A percentile compares a stretch with the other conserved stretches of the same genome.
Evolutionary conservation across 2,329 filamentous ascomycete species (phyloP).

Genomic region (Monilinia aucupariae): DNA sequence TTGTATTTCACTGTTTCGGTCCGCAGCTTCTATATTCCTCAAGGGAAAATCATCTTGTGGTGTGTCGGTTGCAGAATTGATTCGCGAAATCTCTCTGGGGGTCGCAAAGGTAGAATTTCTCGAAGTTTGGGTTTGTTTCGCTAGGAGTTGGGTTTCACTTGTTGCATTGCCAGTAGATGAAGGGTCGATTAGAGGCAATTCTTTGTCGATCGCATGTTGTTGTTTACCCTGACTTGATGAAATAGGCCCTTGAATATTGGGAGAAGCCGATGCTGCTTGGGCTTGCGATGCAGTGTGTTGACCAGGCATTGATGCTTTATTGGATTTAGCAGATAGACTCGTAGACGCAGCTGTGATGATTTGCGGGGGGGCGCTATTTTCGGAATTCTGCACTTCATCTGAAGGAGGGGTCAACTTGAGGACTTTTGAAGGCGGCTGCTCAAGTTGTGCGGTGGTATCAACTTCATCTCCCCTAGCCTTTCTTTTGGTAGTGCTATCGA

Average conservation of each 20-base stretch:
- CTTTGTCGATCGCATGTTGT: neutral
- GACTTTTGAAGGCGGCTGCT: slow-evolving; percentile 9
- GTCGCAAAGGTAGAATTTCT: neutral
- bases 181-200: neutral
- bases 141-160: neutral
- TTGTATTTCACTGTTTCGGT: neutral
- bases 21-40: neutral
- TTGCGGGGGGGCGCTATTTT: neutral
- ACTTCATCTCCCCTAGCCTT: neutral
- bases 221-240: neutral
- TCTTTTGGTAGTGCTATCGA: neutral
- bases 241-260: neutral
- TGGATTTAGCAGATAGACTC: neutral
- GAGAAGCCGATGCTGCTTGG: neutral
- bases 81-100: neutral
- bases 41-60: neutral
- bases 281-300: neutral
- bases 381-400: neutral
- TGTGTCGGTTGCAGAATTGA: neutral
- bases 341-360: neutral
- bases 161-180: neutral
- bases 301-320: neutral
- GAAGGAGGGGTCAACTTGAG: slow-evolving; percentile 12
- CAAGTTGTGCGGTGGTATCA: neutral
- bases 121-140: neutral